Base-by-base conservation (phyloP, 768 basidiomycete genomes). In the Serendipita sp. region DNA sequence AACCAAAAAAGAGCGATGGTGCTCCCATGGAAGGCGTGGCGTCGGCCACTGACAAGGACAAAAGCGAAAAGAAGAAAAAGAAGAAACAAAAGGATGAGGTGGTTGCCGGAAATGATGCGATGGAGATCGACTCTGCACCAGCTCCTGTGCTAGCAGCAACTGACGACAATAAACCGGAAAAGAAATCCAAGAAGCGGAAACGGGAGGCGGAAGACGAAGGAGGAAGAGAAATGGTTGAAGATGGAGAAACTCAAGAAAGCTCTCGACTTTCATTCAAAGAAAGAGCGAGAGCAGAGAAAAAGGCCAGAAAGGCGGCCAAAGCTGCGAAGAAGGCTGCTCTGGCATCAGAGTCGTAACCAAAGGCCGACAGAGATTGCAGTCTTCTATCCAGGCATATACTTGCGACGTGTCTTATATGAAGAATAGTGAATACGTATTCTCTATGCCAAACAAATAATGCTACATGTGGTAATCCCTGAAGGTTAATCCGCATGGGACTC, bases 171-270 rank as follows among this genome's bases (percentile, higher is more conserved):
- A 56, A 34, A 9, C 34, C 30, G 3, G 48, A 45, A 34, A 62
- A 62, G 48, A 53, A 63, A 53, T 28, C 53, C 1, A 58, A 58
- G 53, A 58, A 58, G 53, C 53, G 53, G 17, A 58, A 58, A 34
- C 53, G 42, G 20, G 58, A 63, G 44, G 42, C 53, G 38, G 53
- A 60, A 1, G 62, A 44, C 4, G 62, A 56, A 58, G n/a, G 50
- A 30, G 28, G 50, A 26, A 3, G 51, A 45, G 53, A 4, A 11
- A 43, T 56, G 38, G 62, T 2, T 20, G 2, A 63, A 63, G 50
- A 58, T 42, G 31, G n/a, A 11, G 30, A 14, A 24, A 51, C 16
- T 14, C 16, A n/a, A 58, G 20, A 20, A 1, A 20, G 20, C 30
- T 20, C 20, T 45, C 31, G 17, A 41, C 28, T 20, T 38, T 28